Evolutionary conservation across 73 alveolate genomes (phyloP).

Genomic region (Blepharisma japonicum): DNA sequence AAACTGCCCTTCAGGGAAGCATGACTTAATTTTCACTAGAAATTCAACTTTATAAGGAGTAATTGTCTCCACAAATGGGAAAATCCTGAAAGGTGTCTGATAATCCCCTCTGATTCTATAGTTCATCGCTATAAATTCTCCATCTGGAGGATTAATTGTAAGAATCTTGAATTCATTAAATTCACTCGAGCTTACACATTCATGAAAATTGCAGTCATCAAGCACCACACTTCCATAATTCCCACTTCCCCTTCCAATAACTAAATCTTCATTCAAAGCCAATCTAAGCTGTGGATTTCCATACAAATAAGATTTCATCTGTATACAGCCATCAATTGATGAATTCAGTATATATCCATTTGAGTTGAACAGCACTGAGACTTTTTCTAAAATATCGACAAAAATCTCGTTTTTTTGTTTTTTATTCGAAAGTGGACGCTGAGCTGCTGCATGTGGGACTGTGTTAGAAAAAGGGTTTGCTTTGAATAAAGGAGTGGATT

Average conservation of each 20-base stretch:
- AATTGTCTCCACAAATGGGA: slow-evolving; percentile 71
- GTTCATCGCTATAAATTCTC: slow-evolving; percentile 97
- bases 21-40: slow-evolving; percentile 70
- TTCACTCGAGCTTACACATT: slow-evolving; percentile 89
- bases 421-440: slow-evolving; percentile 45
- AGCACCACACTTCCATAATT: slow-evolving; percentile 76
- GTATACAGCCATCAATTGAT: slow-evolving; percentile 95
- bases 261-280: slow-evolving; percentile 54
- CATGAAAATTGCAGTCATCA: slow-evolving; percentile 97
- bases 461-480: slow-evolving; percentile 32
- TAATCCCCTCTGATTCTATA: slow-evolving; percentile 94
- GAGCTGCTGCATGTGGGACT: slow-evolving; percentile 52
- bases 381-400: slow-evolving; percentile 95
- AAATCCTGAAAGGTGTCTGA: slow-evolving; percentile 89
- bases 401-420: slow-evolving; percentile 89
- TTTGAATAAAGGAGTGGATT: slow-evolving; percentile 20
- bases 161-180: slow-evolving; percentile 85
- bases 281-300: slow-evolving; percentile 90
- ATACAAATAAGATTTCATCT: slow-evolving; percentile 86
- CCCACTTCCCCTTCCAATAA: slow-evolving; percentile 38
- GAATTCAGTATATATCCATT: slow-evolving; percentile 92
- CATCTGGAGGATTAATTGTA: slow-evolving; percentile 96
- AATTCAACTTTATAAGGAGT: slow-evolving; percentile 81
- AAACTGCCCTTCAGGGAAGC: slow-evolving; percentile 60
- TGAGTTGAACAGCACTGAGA: slow-evolving; percentile 92